These are phyloP conservation scores for Sugiyamaella boreocaroliniensis DNA, from an alignment of 805 yeast species.

Conservation along the genomic window DNA sequence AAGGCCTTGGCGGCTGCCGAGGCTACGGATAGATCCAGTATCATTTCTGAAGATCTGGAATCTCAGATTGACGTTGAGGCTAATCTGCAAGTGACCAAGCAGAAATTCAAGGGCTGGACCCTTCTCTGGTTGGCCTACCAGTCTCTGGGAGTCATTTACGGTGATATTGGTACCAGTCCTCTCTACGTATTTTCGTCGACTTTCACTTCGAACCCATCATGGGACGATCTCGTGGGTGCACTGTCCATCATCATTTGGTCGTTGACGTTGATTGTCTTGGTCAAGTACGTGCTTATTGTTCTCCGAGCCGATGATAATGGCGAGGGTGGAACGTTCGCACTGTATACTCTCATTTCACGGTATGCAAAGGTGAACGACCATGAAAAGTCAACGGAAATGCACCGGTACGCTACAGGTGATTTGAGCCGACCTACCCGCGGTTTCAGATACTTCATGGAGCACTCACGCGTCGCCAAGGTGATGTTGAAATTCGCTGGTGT, in stretches of 20 bases:
- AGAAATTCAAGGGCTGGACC: slow-evolving; percentile 6
- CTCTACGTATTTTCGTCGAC: slow-evolving; percentile 43
- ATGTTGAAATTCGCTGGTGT: slow-evolving; percentile 35
- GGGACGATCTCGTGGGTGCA: slow-evolving; percentile 43
- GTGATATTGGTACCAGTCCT: slow-evolving; percentile 60
- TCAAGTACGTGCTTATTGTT: slow-evolving; percentile 47
- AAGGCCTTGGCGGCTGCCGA: background rate
- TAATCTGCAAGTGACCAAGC: background rate
- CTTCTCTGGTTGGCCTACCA: slow-evolving; percentile 31
- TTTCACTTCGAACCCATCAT: slow-evolving; percentile 31
- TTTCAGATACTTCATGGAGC: slow-evolving; percentile 18
- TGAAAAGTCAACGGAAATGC: slow-evolving; percentile 1
- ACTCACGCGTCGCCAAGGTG: slow-evolving; percentile 32
- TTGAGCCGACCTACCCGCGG: slow-evolving; percentile 7
- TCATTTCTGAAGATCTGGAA: background rate
- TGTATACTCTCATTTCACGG: slow-evolving; percentile 51
- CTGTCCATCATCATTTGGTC: slow-evolving; percentile 49
- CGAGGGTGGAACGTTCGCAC: slow-evolving; percentile 62
- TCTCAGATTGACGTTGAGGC: background rate
- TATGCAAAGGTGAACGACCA: slow-evolving; percentile 29
- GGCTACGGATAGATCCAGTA: no score
- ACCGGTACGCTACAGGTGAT: slow-evolving; percentile 6
- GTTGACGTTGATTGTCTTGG: slow-evolving; percentile 46
- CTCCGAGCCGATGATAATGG: slow-evolving; percentile 51
- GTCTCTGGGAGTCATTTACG: slow-evolving; percentile 58